A percentile compares a stretch with the other conserved stretches of the same genome.
These are phyloP conservation scores for Hygrophorus russula DNA, from an alignment of 768 basidiomycete genomes.

Conservation along the genomic window DNA sequence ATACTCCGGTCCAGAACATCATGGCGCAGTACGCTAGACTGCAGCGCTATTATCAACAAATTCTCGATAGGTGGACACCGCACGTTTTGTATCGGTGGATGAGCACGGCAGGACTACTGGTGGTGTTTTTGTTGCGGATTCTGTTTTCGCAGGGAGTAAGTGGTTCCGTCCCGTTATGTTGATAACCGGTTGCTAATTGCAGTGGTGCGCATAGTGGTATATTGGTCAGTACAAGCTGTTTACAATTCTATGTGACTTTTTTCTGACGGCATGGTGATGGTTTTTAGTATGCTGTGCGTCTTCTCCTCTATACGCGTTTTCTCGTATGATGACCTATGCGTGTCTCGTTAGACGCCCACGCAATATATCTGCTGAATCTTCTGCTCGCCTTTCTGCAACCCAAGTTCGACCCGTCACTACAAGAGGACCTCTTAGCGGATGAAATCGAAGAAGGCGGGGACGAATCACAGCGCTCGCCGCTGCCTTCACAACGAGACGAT, in stretches of 20 bases:
- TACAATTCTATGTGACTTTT: background rate
- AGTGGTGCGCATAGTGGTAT: slow-evolving; percentile 57
- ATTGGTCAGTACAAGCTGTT: slow-evolving; percentile 51
- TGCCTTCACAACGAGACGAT: slow-evolving; percentile 71
- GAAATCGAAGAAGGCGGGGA: slow-evolving; percentile 90
- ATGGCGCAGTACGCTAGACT: slow-evolving; percentile 36
- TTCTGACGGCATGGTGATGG: background rate
- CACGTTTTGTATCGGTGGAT: slow-evolving; percentile 86
- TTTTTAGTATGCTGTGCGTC: slow-evolving; percentile 49
- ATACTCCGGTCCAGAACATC: slow-evolving; percentile 38
- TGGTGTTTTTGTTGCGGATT: slow-evolving; percentile 77
- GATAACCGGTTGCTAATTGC: slow-evolving; percentile 2
- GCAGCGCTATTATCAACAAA: slow-evolving; percentile 76
- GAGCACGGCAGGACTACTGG: slow-evolving; percentile 55
- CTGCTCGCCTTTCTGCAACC: slow-evolving; percentile 97
- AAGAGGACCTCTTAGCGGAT: slow-evolving; percentile 86
- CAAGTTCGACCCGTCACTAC: slow-evolving; percentile 92
- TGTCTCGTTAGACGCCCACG: slow-evolving; percentile 50
- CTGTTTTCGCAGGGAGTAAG: slow-evolving; percentile 83
- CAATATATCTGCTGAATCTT: slow-evolving; percentile 92
- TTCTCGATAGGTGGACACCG: slow-evolving; percentile 89
- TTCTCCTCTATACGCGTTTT: slow-evolving; percentile 3
- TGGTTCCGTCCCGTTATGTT: slow-evolving; percentile 11
- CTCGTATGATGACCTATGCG: background rate
- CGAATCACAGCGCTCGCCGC: slow-evolving; percentile 35